Evolutionary conservation across 139 green algal species (phyloP).

Genomic region (Chlamydomonas asymmetrica): DNA sequence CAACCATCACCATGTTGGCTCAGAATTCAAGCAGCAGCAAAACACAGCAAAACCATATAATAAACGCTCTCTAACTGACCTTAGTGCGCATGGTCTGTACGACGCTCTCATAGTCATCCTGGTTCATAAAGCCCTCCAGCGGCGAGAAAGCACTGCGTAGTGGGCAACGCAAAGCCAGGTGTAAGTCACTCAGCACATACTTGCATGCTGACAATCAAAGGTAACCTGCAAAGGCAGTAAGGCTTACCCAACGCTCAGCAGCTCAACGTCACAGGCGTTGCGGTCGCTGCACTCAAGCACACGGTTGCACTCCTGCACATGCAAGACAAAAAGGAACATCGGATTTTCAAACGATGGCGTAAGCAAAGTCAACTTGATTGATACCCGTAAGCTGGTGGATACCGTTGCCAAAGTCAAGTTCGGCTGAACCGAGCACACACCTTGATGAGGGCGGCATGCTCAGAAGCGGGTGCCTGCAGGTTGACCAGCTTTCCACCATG

Average conservation of each 20-base stretch:
- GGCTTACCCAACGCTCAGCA: slow-evolving; percentile 79
- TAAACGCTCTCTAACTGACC: slow-evolving; percentile 23
- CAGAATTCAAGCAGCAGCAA: not conserved
- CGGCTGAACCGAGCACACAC: slow-evolving; percentile 39
- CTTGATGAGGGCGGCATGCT: slow-evolving; percentile 53
- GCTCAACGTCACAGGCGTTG: slow-evolving; percentile 92
- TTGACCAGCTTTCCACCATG: slow-evolving; percentile 86
- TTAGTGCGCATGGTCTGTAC: slow-evolving; percentile 76
- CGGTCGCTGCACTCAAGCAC: slow-evolving; percentile 82
- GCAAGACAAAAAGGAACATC: too few species aligned
- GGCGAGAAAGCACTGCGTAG: slow-evolving; percentile 80
- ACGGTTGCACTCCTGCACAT: slow-evolving; percentile 65
- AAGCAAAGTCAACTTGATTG: too few species aligned
- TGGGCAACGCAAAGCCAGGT: too few species aligned
- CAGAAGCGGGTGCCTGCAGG: slow-evolving; percentile 65
- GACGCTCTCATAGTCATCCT: slow-evolving; percentile 86
- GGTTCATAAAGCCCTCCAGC: slow-evolving; percentile 84
- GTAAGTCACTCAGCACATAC: too few species aligned
- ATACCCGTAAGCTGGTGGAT: too few species aligned
- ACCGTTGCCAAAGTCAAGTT: slow-evolving; percentile 29
- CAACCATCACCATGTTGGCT: not conserved
- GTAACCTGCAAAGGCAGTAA: not conserved
- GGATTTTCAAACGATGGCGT: too few species aligned
- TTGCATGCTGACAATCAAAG: too few species aligned
- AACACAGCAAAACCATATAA: not conserved